Conservation (phyloP, 169 alveolate species). For the Plasmodium inui region DNA sequence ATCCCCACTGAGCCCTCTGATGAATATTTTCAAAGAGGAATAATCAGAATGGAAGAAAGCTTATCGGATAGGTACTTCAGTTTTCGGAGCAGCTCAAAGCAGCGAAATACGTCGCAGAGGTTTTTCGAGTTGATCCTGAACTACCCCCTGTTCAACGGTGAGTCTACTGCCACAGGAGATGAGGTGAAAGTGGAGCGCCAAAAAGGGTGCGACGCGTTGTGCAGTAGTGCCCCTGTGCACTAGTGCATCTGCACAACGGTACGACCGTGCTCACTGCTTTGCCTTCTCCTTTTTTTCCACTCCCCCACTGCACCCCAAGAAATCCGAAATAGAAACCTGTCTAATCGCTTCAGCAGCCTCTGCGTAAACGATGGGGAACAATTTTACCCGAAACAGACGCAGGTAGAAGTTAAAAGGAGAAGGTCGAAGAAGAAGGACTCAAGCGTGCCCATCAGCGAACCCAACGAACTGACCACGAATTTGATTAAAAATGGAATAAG, state of each 20-base stretch:
- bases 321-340: conserved; percentile 22
- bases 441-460: neutral
- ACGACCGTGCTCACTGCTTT: neutral
- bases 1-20: neutral
- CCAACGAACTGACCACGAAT: conserved; percentile 7
- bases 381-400: neutral
- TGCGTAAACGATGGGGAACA: conserved; percentile 4
- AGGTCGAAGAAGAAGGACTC: neutral
- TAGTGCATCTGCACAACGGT: neutral
- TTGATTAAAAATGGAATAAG: conserved; percentile 50
- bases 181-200: neutral
- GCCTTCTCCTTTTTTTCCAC: neutral
- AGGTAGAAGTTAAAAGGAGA: neutral
- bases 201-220: neutral
- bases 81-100: conserved; percentile 14
- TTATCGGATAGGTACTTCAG: conserved; percentile 55
- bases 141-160: conserved; percentile 73
- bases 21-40: neutral
- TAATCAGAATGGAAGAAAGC: conserved; percentile 23
- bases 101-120: conserved; percentile 18
- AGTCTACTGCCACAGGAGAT: neutral
- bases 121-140: conserved; percentile 69
- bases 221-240: neutral
- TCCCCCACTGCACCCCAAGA: conserved; percentile 11
- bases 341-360: conserved; percentile 11